These are phyloP conservation scores for Sonneratia alba DNA, from an alignment of 345 rosid species.

Conservation along the genomic window DNA sequence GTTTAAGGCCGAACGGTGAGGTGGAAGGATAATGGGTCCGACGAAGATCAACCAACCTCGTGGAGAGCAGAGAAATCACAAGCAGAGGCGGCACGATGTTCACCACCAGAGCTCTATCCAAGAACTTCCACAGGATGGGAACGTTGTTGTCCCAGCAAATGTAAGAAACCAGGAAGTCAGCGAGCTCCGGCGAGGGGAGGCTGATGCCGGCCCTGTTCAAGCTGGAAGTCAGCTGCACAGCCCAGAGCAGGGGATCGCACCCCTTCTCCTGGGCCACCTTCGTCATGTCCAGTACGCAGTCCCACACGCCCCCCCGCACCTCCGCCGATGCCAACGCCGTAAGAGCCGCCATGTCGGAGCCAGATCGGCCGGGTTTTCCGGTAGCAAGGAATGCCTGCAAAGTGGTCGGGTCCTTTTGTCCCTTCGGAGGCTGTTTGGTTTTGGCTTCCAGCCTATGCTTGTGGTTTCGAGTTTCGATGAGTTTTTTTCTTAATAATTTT, in stretches of 20 bases:
- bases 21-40: conserved; percentile 4
- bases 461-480: neutral
- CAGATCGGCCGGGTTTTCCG: neutral
- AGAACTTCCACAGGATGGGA: conserved; percentile 81
- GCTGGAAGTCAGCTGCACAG: conserved; percentile 48
- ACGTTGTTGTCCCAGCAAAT: conserved; percentile 83
- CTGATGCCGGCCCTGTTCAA: conserved; percentile 44
- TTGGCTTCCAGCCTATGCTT: neutral
- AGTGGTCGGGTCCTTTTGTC: neutral
- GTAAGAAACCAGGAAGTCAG: conserved; percentile 59
- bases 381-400: neutral
- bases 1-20: neutral
- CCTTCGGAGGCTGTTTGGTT: no score
- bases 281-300: conserved; percentile 51
- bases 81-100: conserved; percentile 72
- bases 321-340: conserved; percentile 16
- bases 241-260: conserved; percentile 68
- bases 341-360: conserved; percentile 9
- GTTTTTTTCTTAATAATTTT: no score
- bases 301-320: conserved; percentile 43
- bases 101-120: conserved; percentile 61
- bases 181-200: conserved; percentile 67
- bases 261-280: conserved; percentile 52
- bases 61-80: conserved; percentile 67
- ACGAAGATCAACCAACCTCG: conserved; percentile 27